phyloP scores from a whole-genome alignment of 2,329 filamentous ascomycete species.

The Microcyclospora pomicola region DNA sequence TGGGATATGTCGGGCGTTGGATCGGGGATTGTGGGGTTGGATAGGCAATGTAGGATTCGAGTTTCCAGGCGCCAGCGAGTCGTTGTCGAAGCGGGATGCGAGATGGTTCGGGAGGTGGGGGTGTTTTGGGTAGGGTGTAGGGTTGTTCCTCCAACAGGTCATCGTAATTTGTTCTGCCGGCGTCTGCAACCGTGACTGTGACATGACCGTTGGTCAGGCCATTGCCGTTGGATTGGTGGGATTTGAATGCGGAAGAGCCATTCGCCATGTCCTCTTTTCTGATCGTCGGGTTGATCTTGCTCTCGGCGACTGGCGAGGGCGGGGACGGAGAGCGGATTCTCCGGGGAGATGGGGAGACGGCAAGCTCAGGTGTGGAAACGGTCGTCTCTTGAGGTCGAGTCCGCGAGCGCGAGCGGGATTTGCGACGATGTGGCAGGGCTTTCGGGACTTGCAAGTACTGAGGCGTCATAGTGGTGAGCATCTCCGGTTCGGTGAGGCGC shows the following conservation, averaged over 20 bases:
- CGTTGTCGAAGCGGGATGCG: conserved; percentile 18
- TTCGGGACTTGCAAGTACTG: conserved; percentile 26
- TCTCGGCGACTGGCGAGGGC: conserved; percentile 12
- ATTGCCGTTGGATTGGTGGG: conserved; percentile 1
- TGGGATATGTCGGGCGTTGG: conserved; percentile 23
- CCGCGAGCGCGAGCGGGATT: conserved; percentile 19
- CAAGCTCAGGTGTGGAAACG: conserved; percentile 8
- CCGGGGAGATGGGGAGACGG: conserved; percentile 11
- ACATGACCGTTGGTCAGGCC: conserved; percentile 6
- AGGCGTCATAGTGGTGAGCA: conserved; percentile 6
- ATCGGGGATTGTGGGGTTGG: conserved; percentile 22
- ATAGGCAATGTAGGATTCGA: conserved; percentile 26
- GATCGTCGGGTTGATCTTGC: conserved; percentile 2
- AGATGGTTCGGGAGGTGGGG: conserved; percentile 9
- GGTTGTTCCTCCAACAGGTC: conserved; percentile 18
- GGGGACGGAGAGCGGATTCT: conserved; percentile 6
- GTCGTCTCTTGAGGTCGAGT: conserved; percentile 11
- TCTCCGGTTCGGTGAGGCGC: too few species aligned
- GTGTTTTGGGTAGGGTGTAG: conserved; percentile 20
- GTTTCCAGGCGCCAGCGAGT: conserved; percentile 24
- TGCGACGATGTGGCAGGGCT: conserved; percentile 17
- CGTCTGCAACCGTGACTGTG: neutral
- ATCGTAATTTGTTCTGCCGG: conserved; percentile 17
- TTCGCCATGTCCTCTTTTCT: conserved; percentile 3
- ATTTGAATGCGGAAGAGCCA: neutral